Percentiles rank a stretch among this genome's conserved stretches.
These are phyloP conservation scores for Scheffersomyces titani DNA, from an alignment of 1,139 yeast genomes.

Conservation along the genomic window DNA sequence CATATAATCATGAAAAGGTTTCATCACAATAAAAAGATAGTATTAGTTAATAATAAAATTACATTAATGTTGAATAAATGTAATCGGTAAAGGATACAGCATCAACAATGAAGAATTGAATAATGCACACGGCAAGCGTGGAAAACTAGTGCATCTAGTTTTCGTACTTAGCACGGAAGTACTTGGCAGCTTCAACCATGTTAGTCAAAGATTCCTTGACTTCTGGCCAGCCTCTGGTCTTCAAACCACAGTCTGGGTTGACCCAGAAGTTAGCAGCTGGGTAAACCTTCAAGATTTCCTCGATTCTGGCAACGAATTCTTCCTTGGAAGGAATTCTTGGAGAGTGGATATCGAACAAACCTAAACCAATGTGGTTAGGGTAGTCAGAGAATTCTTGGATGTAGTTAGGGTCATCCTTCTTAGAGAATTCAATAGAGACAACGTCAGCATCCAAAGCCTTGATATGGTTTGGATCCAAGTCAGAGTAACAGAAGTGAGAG, in stretches of 20 bases:
- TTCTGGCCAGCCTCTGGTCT: slow-evolving; percentile 96
- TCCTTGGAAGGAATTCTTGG: slow-evolving; percentile 99
- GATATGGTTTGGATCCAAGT: slow-evolving; percentile 98
- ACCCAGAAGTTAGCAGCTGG: slow-evolving; percentile 99
- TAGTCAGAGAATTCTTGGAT: slow-evolving; percentile 96
- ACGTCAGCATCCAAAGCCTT: slow-evolving; percentile 99
- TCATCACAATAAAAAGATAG: slow-evolving; percentile 19
- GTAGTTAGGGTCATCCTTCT: slow-evolving; percentile 98
- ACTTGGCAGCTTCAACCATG: slow-evolving; percentile 99
- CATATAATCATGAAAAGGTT: slow-evolving; percentile 11
- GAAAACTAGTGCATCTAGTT: slow-evolving; percentile 6
- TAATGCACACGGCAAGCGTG: slow-evolving; percentile 18
- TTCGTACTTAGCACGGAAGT: slow-evolving; percentile 70
- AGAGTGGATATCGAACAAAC: slow-evolving; percentile 98
- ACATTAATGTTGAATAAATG: slow-evolving; percentile 74
- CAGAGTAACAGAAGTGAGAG: slow-evolving; percentile 99
- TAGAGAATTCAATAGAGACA: slow-evolving; percentile 97
- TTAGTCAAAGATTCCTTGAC: slow-evolving; percentile 83
- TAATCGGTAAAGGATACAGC: slow-evolving; percentile 41
- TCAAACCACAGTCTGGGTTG: slow-evolving; percentile 99
- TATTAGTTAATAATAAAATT: slow-evolving; percentile 25
- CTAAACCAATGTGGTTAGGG: slow-evolving; percentile 99
- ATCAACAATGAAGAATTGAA: slow-evolving; percentile 39
- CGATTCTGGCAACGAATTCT: slow-evolving; percentile 92
- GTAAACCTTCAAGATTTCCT: slow-evolving; percentile 92